These are phyloP conservation scores for Penicillium malachiteum DNA, from an alignment of 495 filamentous ascomycete genomes.

Conservation along the genomic window DNA sequence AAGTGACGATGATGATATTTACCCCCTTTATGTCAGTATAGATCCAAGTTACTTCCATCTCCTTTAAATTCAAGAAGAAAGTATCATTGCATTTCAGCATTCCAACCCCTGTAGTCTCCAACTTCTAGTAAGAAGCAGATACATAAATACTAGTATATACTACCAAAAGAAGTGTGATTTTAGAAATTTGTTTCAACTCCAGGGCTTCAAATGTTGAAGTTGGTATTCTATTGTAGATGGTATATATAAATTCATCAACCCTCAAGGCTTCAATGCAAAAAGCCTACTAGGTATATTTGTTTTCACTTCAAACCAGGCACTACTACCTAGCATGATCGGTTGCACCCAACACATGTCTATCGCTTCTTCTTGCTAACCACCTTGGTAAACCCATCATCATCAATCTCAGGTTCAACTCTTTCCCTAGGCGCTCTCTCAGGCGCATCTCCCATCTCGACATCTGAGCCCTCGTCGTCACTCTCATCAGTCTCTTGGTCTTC, in stretches of 20 bases:
- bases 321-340: too few relatives aligned
- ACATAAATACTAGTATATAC: too few relatives aligned
- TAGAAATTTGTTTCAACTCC: too few relatives aligned
- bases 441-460: slow-evolving; percentile 76
- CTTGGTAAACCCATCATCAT: slow-evolving; percentile 94
- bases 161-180: too few relatives aligned
- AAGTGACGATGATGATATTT: slow-evolving; percentile 45
- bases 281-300: too few relatives aligned
- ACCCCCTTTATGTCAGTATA: slow-evolving; percentile 23
- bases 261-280: too few relatives aligned
- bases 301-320: too few relatives aligned
- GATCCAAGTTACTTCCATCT: slow-evolving; percentile 10
- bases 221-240: too few relatives aligned
- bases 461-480: slow-evolving; percentile 55
- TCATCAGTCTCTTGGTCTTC: slow-evolving; percentile 55
- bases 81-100: slow-evolving; percentile 4
- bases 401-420: slow-evolving; percentile 72
- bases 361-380: slow-evolving; percentile 71
- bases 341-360: slow-evolving; percentile 20
- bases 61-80: slow-evolving; percentile 28
- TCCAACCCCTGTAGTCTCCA: not conserved
- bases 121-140: too few relatives aligned
- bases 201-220: too few relatives aligned
- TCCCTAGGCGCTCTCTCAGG: slow-evolving; percentile 61
- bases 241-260: too few relatives aligned